Conservation (phyloP, 352 stramenopile species). For the Globisporangium perplexum region DNA sequence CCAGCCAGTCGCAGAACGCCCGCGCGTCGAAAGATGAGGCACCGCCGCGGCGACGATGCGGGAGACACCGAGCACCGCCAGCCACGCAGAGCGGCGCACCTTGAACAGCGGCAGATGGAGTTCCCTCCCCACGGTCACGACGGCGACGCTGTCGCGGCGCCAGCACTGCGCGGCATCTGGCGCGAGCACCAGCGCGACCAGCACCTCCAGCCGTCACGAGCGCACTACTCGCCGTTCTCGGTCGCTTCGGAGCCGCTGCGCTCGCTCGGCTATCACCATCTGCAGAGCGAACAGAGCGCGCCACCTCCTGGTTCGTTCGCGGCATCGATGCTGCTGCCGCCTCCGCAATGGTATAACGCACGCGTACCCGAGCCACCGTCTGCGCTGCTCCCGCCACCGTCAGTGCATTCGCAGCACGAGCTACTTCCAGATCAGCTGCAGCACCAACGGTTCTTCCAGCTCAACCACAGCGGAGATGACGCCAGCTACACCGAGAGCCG, state of each 20-base stretch:
- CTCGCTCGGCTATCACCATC: neutral
- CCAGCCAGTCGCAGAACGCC: too few species aligned
- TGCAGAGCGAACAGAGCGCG: neutral
- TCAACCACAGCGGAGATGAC: neutral
- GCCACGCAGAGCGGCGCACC: neutral
- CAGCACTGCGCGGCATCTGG: slow-evolving; percentile 2
- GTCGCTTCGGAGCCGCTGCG: too few species aligned
- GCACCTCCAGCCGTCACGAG: neutral
- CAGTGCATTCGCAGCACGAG: neutral
- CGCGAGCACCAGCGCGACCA: neutral
- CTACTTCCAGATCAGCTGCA: too few species aligned
- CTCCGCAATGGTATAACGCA: neutral
- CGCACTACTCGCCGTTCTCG: neutral
- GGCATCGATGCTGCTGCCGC: too few species aligned
- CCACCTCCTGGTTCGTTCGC: neutral
- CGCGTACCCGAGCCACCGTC: neutral
- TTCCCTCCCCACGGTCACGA: neutral
- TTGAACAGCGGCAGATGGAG: neutral
- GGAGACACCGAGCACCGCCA: too few species aligned
- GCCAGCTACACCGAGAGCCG: too few species aligned
- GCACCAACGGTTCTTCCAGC: neutral
- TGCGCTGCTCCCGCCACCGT: too few species aligned
- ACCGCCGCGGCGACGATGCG: too few species aligned
- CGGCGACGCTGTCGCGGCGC: neutral
- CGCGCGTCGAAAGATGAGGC: neutral